Evolutionary conservation across 768 basidiomycete genomes (phyloP).

Genomic region (Boletus rubroflammeus): DNA sequence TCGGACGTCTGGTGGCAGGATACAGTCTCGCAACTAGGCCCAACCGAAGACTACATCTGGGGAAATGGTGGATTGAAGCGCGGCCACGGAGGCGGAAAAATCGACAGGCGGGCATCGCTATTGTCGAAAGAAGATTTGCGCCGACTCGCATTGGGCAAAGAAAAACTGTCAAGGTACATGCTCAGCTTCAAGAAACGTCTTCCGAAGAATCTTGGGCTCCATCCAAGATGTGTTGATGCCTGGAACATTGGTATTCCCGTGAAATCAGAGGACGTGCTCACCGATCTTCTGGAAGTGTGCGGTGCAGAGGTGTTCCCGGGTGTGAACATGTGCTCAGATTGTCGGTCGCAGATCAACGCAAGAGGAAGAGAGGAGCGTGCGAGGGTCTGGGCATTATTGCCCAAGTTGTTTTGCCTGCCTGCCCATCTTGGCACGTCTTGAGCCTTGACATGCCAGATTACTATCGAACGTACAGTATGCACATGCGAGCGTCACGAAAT

Average conservation of each 20-base stretch:
- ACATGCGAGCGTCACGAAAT: not conserved
- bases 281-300: slow-evolving; percentile 2
- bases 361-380: slow-evolving; percentile 1
- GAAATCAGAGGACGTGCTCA: not conserved
- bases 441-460: not conserved
- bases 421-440: not conserved
- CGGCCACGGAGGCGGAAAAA: not conserved
- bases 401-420: not conserved
- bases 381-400: slow-evolving; percentile 1
- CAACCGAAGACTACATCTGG: not conserved
- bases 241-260: not conserved
- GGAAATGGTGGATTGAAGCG: not conserved
- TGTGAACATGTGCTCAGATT: not conserved
- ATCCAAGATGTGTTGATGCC: not conserved
- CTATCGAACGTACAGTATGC: no score
- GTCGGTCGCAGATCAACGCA: not conserved
- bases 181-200: not conserved
- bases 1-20: not conserved
- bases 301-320: not conserved
- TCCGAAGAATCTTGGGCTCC: not conserved
- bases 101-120: not conserved
- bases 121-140: slow-evolving; percentile 3
- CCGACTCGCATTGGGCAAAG: not conserved
- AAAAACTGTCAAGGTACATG: not conserved
- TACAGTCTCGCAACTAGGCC: not conserved